These are phyloP conservation scores for Glycyrrhiza uralensis DNA, from an alignment of 306 rosid genomes.

Conservation along the genomic window DNA sequence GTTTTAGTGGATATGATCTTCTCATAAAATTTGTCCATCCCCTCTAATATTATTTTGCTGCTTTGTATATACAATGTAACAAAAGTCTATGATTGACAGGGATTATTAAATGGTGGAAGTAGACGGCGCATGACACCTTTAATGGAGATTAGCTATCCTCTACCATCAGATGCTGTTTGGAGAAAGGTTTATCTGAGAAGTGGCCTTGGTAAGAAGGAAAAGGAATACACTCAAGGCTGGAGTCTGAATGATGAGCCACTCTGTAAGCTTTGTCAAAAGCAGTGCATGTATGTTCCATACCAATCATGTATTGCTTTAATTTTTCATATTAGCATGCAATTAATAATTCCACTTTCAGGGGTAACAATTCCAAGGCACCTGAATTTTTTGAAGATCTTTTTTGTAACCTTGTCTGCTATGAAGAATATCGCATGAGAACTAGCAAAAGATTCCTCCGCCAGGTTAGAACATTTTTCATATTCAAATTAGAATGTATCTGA, in stretches of 20 bases:
- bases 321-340: slow-evolving; percentile 9
- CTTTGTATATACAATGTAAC: neutral
- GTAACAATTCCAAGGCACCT: slow-evolving; percentile 67
- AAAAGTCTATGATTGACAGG: slow-evolving; percentile 41
- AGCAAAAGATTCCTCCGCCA: slow-evolving; percentile 79
- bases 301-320: slow-evolving; percentile 10
- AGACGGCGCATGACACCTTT: slow-evolving; percentile 78
- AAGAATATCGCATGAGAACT: slow-evolving; percentile 84
- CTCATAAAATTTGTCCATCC: neutral
- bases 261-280: slow-evolving; percentile 88
- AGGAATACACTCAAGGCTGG: slow-evolving; percentile 87
- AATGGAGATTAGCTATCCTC: slow-evolving; percentile 67
- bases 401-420: slow-evolving; percentile 82
- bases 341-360: slow-evolving; percentile 56
- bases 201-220: slow-evolving; percentile 78
- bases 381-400: slow-evolving; percentile 93
- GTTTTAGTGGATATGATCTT: slow-evolving; percentile 23
- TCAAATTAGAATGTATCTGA: neutral
- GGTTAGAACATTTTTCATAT: slow-evolving; percentile 44
- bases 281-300: slow-evolving; percentile 65
- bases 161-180: slow-evolving; percentile 86
- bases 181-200: slow-evolving; percentile 56
- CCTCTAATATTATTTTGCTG: neutral
- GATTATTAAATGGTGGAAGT: slow-evolving; percentile 84
- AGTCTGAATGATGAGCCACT: slow-evolving; percentile 71